A percentile compares a stretch with the other conserved stretches of the same genome.
These are phyloP conservation scores for Elsinoe fawcettii DNA, from an alignment of 2,329 filamentous ascomycete species.

Conservation along the genomic window DNA sequence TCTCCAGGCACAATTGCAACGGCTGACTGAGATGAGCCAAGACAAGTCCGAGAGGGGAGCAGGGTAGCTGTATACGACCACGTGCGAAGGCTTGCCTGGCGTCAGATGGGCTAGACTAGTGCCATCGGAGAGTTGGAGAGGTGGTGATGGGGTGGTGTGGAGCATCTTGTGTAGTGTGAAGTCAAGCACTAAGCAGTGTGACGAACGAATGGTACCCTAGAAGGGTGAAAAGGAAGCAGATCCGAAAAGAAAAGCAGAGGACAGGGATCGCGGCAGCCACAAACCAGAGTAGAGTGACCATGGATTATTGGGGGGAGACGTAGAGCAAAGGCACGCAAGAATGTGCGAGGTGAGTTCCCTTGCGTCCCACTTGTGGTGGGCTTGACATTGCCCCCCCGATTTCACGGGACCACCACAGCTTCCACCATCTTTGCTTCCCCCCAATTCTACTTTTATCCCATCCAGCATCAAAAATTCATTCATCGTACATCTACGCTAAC, in stretches of 20 bases:
- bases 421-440: background rate
- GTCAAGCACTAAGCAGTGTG: background rate
- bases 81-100: conserved; percentile 5
- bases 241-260: conserved; percentile 7
- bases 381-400: conserved; percentile 11
- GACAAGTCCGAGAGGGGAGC: background rate
- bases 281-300: background rate
- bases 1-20: conserved; percentile 16
- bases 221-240: conserved; percentile 14
- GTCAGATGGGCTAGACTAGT: background rate
- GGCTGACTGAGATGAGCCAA: conserved; percentile 15
- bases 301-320: background rate
- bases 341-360: conserved; percentile 5
- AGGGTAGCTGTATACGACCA: background rate
- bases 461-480: background rate
- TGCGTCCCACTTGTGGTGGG: conserved; percentile 8
- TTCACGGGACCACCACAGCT: background rate
- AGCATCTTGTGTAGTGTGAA: background rate
- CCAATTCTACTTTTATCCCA: conserved; percentile 6
- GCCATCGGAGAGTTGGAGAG: background rate
- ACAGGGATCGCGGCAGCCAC: conserved; percentile 14
- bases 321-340: background rate
- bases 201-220: conserved; percentile 9
- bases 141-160: background rate
- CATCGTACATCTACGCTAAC: background rate